Evolutionary conservation across 2,329 filamentous ascomycete species (phyloP), one percentile per base, ranked within the genome.

Genomic region (Pestalotiopsis sp.): DNA sequence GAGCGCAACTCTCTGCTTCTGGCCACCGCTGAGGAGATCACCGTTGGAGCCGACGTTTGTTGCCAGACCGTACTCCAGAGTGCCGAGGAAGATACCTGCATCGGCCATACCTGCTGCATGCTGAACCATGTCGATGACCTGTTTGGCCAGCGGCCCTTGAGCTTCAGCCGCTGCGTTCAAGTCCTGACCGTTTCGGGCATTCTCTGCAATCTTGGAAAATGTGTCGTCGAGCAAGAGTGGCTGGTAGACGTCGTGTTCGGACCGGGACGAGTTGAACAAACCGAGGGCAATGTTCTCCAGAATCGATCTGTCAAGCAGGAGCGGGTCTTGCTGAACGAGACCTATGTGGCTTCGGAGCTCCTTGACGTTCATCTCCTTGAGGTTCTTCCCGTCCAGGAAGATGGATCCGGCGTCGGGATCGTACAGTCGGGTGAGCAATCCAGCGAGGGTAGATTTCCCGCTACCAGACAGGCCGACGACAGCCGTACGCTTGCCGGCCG

Each of bases 21-120:
- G 82, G 0, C 80, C 82, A 64, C 83, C 84, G 63, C 81, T 83
- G 13, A 85, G 76, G 27, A 84, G 75, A 66, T 80, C 81, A 3
- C 84, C 83, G 49, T 80, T 79, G 12, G 83, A 78, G 11, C 82
- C 81, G 4, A 85, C 81, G 3, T 80, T 74, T 7, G 82, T 83
- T 39, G 80, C 80, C 57, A 84, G 77, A 49, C 84, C 81, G 72
- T 85, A 77, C 67, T 88, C 84, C 1, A 85, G 78, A 2, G 80
- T 80, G 52, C 79, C 79, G 59, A 86, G 85, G 74, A 86, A 88
- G 49, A 75, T 73, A 59, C 80, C 80, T 0, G 86, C 87, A 75
- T 92, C 89, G 0, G 90, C 90, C 36, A 90, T 81, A 13, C 78
- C 80, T 2, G 88, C 85, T 23, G 90, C 86, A 17, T 73, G 74